Evolutionary conservation across 2,329 filamentous ascomycete genomes (phyloP), one percentile per base, ranked within the genome.

Genomic region (Cercospora berteroae): DNA sequence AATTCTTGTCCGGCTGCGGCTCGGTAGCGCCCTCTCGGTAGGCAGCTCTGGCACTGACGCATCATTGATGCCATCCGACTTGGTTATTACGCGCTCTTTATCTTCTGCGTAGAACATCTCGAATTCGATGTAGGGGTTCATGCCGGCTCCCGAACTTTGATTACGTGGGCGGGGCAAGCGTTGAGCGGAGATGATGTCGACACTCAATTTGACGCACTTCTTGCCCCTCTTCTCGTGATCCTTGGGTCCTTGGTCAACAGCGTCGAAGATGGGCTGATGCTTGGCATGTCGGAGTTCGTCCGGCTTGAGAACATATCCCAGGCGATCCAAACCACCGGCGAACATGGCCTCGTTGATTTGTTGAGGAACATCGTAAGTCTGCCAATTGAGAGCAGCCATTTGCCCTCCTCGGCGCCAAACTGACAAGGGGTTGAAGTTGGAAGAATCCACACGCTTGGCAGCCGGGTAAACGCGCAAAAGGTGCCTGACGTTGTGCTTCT

Each of bases 331-430:
- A 52, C 93, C 92, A 66, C 92, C 92, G 57, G 93, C 91, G 77
- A 97, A 99, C 95, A 99, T 98, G 75, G 95, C 95, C 73, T 95
- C 91, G 78, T 98, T 98, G 79, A 98, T 86, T 77, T 98, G 94
- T 87, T 97, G 95, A 56, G 94, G 93, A 18, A 96, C 85, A 77
- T 98, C 95, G 76, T 96, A 97, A 0, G 94, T 98, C 80, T 99
- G 95, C 94, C 95, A 98, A 80, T 99, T 99, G 70, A 98, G 84
- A 0, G 95, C 95, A 13, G 91, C 93, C 94, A 99, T 98, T 80
- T 99, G 95, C 18, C 97, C 95, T 33, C 95, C 95, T 52, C 93
- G 89, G 61, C 94, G 89, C 95, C 95, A 99, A 77, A 95, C 96
- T 69, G 90, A 89, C 70, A 97, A 86, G 0, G 95, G 95, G 75